Evolutionary conservation across 2,329 filamentous ascomycete genomes (phyloP).

Genomic region (Pseudogymnoascus sp.): DNA sequence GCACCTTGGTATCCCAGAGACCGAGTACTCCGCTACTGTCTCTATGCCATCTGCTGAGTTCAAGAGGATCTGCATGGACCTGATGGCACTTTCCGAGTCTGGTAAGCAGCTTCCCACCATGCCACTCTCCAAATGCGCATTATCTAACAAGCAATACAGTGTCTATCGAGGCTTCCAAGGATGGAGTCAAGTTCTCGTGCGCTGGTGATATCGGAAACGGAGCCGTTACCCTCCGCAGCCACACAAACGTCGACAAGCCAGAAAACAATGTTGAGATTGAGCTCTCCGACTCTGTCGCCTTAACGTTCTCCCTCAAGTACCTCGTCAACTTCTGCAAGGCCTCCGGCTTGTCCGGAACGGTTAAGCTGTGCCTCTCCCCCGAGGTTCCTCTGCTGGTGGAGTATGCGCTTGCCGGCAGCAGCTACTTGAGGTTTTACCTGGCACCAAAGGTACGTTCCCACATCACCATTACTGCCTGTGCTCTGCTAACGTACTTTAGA

Average conservation of each 20-base stretch:
- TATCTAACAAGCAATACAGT: constrained; percentile 46
- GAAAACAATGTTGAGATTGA: constrained; percentile 80
- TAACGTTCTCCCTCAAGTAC: constrained; percentile 99
- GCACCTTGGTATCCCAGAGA: constrained; percentile 96
- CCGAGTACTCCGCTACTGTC: constrained; percentile 92
- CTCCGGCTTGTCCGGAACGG: constrained; percentile 67
- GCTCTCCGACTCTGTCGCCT: constrained; percentile 81
- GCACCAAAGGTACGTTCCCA: constrained; percentile 71
- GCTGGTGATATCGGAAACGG: constrained; percentile 94
- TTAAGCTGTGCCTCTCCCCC: constrained; percentile 90
- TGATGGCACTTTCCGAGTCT: constrained; percentile 88
- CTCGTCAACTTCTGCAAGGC: constrained; percentile 99
- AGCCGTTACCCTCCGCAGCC: constrained; percentile 81
- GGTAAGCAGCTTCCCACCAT: constrained; percentile 48
- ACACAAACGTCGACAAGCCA: constrained; percentile 84
- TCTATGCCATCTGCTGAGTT: constrained; percentile 85
- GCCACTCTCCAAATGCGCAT: neutral
- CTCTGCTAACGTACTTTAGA: constrained; percentile 41
- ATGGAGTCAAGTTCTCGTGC: constrained; percentile 92
- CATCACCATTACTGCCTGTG: neutral
- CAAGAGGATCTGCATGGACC: constrained; percentile 86
- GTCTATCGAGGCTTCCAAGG: constrained; percentile 91
- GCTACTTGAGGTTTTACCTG: constrained; percentile 93
- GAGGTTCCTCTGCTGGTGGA: constrained; percentile 95
- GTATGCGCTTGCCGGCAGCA: constrained; percentile 72